Evolutionary conservation across 23 red algal species (phyloP), one percentile per base, ranked within the genome.

Genomic region (Gracilaria domingensis): DNA sequence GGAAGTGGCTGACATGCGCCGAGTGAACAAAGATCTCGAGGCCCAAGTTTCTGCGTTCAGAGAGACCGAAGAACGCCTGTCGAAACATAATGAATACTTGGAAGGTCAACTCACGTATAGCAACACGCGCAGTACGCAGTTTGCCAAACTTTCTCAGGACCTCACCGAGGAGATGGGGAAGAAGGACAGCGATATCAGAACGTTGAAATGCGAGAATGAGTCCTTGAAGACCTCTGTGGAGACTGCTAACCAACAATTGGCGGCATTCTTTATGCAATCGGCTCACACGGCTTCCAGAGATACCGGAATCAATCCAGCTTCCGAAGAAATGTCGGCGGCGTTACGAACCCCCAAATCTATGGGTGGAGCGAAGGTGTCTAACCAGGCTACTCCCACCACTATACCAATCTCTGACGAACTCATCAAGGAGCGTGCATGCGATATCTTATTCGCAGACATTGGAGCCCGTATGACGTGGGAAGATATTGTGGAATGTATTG

Each of bases 401-500:
- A 26, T 47, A 24, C 53, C 6, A 4, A 65, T 82, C 33, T 53
- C 35, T 26, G 79, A 82, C 12, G 54, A 82, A 18, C 58, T 62
- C 20, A 17, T 65, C 54, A 82, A 82, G 30, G 54, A 82, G 24
- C 58, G 58, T 8, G 75, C 74, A 44, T 90, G 74, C 66, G 74
- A 90, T 80, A 60, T 76, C 13, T 74, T 90, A 17, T 90, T 64
- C 28, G 24, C 61, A 26, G 47, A 80, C 8, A 65, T 81, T 25
- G 74, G 73, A 25, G 75, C 61, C 20, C 71, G 87, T n/a, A 66
- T 90, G 73, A 64, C 56, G 8, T 90, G 87, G 87, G 29, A 65
- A 12, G 87, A 90, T 66, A 90, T 90, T 28, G 72, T 90, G 28
- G 87, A 90, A 79, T 90, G 73, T 57, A 61, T 90, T 17, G 29